Percentiles rank a stretch among this genome's conserved stretches.
Evolutionary conservation across 1,139 yeast species (phyloP).

Genomic region (Suhomyces anneliseae): DNA sequence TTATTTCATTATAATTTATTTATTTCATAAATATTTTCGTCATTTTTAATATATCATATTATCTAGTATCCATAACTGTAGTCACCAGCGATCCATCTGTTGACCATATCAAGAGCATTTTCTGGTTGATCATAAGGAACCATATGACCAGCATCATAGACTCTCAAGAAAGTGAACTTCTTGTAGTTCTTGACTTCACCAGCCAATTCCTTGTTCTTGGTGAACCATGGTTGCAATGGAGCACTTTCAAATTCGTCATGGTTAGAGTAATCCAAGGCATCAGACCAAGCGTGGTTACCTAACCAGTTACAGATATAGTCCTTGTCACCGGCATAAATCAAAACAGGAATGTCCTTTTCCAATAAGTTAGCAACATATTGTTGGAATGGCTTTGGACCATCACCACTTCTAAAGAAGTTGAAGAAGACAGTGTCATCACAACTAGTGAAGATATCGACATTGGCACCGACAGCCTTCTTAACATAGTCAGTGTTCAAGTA

Average conservation of each 20-base stretch:
- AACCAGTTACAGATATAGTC: constrained; percentile 44
- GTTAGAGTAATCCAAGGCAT: constrained; percentile 28
- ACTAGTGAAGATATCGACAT: constrained; percentile 52
- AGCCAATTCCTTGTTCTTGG: constrained; percentile 45
- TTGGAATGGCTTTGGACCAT: constrained; percentile 66
- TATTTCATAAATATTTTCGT: neutral
- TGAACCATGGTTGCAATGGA: constrained; percentile 43
- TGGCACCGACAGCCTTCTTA: constrained; percentile 60
- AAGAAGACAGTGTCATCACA: constrained; percentile 59
- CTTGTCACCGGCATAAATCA: constrained; percentile 42
- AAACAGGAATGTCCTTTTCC: constrained; percentile 46
- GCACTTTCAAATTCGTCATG: constrained; percentile 27
- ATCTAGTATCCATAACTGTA: constrained; percentile 17
- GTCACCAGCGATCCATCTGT: constrained; percentile 69
- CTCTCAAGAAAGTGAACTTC: constrained; percentile 59
- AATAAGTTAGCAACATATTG: constrained; percentile 57
- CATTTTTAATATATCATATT: too few relatives aligned
- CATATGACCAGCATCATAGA: constrained; percentile 73
- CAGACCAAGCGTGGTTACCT: constrained; percentile 39
- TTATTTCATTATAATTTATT: too few relatives aligned
- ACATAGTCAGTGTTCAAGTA: constrained; percentile 63
- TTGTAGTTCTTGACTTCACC: constrained; percentile 59
- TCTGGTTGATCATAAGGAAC: constrained; percentile 83
- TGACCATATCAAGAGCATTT: constrained; percentile 70
- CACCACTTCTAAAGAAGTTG: constrained; percentile 59